A percentile compares a stretch with the other conserved stretches of the same genome.
Evolutionary conservation across 306 rosid genomes (phyloP).

Genomic region (Begonia peltatifolia): DNA sequence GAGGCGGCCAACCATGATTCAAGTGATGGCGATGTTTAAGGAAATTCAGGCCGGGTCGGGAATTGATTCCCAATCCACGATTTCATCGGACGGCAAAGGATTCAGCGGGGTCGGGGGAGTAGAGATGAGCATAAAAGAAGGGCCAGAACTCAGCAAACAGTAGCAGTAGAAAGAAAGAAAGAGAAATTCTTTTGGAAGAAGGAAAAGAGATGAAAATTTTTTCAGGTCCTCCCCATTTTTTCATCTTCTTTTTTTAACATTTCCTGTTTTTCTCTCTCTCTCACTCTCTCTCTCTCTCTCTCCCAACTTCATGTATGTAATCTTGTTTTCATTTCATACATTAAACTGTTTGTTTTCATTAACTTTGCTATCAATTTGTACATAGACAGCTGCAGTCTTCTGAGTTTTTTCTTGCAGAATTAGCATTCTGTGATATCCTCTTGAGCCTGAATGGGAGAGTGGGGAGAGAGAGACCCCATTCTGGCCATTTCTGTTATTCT

Average conservation of each 20-base stretch:
- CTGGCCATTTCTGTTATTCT: too few species aligned
- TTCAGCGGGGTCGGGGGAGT: conserved; percentile 49
- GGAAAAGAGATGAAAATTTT: conserved; percentile 16
- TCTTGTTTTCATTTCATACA: conserved; percentile 52
- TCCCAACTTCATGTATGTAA: conserved; percentile 75
- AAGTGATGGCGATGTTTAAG: conserved; percentile 88
- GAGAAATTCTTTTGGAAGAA: neutral
- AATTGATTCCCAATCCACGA: conserved; percentile 71
- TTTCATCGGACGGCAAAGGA: conserved; percentile 44
- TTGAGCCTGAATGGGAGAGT: neutral
- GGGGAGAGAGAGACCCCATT: neutral
- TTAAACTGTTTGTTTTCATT: conserved; percentile 26
- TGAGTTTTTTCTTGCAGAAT: conserved; percentile 7
- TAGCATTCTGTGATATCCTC: neutral
- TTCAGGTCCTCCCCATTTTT: conserved; percentile 21
- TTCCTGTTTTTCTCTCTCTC: too few species aligned
- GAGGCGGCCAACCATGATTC: conserved; percentile 82
- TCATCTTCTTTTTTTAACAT: conserved; percentile 32
- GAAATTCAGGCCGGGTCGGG: conserved; percentile 89
- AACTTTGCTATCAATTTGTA: conserved; percentile 48
- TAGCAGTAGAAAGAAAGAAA: conserved; percentile 20
- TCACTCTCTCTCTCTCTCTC: conserved; percentile 20
- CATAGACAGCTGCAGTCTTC: conserved; percentile 60
- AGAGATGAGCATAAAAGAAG: conserved; percentile 85
- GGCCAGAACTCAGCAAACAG: conserved; percentile 54